Evolutionary conservation across 257 asterid species (phyloP).

Genomic region (Lantana camara): DNA sequence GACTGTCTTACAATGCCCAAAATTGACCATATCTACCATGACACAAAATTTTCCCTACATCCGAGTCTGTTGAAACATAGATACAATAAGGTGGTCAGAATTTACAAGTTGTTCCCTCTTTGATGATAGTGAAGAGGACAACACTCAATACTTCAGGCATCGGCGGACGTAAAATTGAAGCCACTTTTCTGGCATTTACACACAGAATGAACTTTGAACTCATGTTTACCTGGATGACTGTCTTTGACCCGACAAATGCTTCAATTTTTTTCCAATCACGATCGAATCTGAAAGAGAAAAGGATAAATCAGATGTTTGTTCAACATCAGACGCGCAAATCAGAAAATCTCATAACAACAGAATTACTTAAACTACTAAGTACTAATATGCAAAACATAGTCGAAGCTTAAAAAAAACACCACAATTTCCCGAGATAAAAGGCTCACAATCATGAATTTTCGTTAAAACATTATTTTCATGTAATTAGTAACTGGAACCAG

Average conservation of each 20-base stretch:
- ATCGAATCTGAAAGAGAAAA: constrained; percentile 63
- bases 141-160: constrained; percentile 6
- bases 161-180: background rate
- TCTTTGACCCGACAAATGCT: constrained; percentile 92
- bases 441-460: background rate
- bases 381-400: background rate
- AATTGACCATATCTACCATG: constrained; percentile 29
- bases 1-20: constrained; percentile 10
- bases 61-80: constrained; percentile 24
- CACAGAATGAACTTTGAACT: background rate
- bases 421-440: no score
- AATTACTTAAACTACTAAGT: no score
- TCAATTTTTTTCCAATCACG: constrained; percentile 97
- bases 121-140: constrained; percentile 9
- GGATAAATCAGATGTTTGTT: background rate
- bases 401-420: background rate
- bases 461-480: background rate
- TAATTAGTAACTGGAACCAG: background rate
- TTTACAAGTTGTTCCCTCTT: background rate
- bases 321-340: background rate
- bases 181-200: background rate
- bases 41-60: constrained; percentile 10
- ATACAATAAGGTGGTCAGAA: background rate
- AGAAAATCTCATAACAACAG: no score
- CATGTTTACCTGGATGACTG: constrained; percentile 76